Conservation (phyloP, 1,139 yeast genomes). For the Taphrina confusa region DNA sequence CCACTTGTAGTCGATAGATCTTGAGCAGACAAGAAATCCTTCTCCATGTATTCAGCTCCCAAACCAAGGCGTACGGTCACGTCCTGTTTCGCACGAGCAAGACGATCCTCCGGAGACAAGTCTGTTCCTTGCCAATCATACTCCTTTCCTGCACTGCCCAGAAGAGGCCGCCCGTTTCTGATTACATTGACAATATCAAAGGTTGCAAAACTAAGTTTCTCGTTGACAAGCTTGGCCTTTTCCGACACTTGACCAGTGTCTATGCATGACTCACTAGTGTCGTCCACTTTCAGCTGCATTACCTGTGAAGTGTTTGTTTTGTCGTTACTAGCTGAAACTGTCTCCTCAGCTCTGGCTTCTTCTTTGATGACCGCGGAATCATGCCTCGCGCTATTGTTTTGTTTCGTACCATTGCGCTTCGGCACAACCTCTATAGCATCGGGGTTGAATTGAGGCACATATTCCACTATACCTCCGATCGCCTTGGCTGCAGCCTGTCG, state of each 20-base stretch:
- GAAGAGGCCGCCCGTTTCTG: slow-evolving; percentile 65
- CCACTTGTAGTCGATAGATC: slow-evolving; percentile 35
- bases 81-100: slow-evolving; percentile 49
- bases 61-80: slow-evolving; percentile 51
- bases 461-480: slow-evolving; percentile 85
- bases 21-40: slow-evolving; percentile 42
- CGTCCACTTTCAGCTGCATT: too few relatives aligned
- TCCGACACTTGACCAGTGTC: too few relatives aligned
- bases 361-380: too few relatives aligned
- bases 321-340: too few relatives aligned
- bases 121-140: slow-evolving; percentile 48
- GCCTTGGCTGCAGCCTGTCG: slow-evolving; percentile 94
- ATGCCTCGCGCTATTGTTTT: too few relatives aligned
- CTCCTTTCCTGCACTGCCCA: slow-evolving; percentile 67
- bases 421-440: too few relatives aligned
- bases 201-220: slow-evolving; percentile 59
- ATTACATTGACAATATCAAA: slow-evolving; percentile 68
- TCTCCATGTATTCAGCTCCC: slow-evolving; percentile 51
- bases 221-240: slow-evolving; percentile 44
- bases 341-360: too few relatives aligned
- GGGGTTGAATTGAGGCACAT: slow-evolving; percentile 85
- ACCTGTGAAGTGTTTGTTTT: too few relatives aligned
- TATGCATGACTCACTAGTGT: too few relatives aligned
- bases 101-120: slow-evolving; percentile 49
- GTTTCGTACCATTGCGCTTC: too few relatives aligned